phyloP scores from a whole-genome alignment of 164 flowering plant species.

The Stephania yunnanensis region DNA sequence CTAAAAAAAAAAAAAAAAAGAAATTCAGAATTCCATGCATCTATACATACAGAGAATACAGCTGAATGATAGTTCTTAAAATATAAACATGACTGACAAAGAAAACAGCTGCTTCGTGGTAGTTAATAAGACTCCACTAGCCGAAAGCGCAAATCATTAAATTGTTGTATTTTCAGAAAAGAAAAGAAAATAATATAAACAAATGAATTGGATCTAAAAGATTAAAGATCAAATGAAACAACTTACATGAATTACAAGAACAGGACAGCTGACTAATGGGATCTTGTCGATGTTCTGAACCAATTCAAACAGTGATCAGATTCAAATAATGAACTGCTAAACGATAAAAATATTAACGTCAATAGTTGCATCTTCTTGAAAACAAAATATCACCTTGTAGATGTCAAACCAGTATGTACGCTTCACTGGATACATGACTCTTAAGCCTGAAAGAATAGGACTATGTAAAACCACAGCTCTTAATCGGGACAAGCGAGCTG shows the following conservation, averaged over 20 bases:
- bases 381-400: conserved; percentile 28
- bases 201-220: neutral
- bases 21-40: neutral
- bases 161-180: neutral
- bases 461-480: conserved; percentile 43
- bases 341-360: neutral
- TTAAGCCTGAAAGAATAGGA: conserved; percentile 38
- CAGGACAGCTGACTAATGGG: conserved; percentile 35
- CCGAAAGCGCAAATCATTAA: neutral
- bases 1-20: neutral
- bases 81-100: neutral
- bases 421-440: conserved; percentile 44
- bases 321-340: conserved; percentile 1
- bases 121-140: neutral
- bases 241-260: conserved; percentile 38
- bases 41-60: neutral
- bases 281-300: conserved; percentile 42
- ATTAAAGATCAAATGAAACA: neutral
- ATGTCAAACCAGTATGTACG: conserved; percentile 47
- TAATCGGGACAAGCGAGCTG: conserved; percentile 30
- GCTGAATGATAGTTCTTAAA: neutral
- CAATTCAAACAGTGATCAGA: neutral
- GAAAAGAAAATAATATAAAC: neutral
- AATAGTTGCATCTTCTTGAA: neutral
- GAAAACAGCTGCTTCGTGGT: neutral